phyloP scores from a whole-genome alignment of 345 rosid species.

The Citrus glauca region DNA sequence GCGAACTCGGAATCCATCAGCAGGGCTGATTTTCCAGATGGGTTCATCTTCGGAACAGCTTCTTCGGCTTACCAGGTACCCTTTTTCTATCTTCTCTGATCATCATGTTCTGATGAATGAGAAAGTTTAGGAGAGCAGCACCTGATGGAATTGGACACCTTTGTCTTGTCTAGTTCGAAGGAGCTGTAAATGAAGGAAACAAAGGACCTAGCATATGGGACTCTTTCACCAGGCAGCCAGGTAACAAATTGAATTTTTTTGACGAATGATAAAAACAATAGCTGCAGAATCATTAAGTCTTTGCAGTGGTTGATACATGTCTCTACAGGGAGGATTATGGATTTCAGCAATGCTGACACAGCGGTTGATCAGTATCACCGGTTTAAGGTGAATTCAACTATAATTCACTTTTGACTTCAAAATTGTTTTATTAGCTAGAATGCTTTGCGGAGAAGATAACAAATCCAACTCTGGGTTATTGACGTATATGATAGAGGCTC shows the following conservation, averaged over 20 bases:
- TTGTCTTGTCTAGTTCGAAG: constrained; percentile 60
- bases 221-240: constrained; percentile 72
- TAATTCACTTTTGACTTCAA: constrained; percentile 11
- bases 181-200: constrained; percentile 86
- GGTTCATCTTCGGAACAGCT: constrained; percentile 83
- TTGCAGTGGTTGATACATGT: background rate
- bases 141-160: background rate
- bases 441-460: background rate
- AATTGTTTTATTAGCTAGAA: background rate
- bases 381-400: constrained; percentile 43
- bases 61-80: constrained; percentile 90
- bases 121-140: background rate
- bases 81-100: background rate
- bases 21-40: constrained; percentile 70
- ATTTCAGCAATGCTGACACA: constrained; percentile 93
- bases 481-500: background rate
- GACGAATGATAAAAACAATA: background rate
- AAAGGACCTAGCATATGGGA: constrained; percentile 92
- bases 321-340: constrained; percentile 71
- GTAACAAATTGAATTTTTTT: constrained; percentile 20
- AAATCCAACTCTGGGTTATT: background rate
- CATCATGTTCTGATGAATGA: background rate
- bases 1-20: constrained; percentile 42
- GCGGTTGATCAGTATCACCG: constrained; percentile 92
- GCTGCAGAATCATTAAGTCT: background rate